phyloP scores from a whole-genome alignment of 1,284 basidiomycete species.

The Microbotryum saponariae region DNA sequence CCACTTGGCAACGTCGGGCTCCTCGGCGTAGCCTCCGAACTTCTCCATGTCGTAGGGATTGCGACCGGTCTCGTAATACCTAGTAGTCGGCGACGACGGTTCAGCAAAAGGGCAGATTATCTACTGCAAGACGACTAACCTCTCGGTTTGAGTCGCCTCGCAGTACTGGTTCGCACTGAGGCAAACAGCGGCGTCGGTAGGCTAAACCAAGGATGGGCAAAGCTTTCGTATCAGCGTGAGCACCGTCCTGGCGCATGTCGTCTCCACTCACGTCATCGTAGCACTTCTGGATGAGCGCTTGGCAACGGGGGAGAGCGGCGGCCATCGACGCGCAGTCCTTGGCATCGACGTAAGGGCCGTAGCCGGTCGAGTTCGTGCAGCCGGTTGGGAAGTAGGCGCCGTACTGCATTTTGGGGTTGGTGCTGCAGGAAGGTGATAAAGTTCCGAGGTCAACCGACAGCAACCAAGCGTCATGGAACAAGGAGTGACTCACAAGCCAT shows the following conservation, averaged over 20 bases:
- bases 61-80: slow-evolving; percentile 22
- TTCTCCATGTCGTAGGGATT: slow-evolving; percentile 34
- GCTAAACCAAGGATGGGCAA: not conserved
- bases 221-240: not conserved
- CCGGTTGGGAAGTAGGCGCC: slow-evolving; percentile 31
- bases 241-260: not conserved
- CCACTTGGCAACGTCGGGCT: slow-evolving; percentile 28
- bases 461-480: not conserved
- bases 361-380: slow-evolving; percentile 31
- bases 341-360: slow-evolving; percentile 29
- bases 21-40: slow-evolving; percentile 33
- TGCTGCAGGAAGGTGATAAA: slow-evolving; percentile 9
- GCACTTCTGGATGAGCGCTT: slow-evolving; percentile 30
- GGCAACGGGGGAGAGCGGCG: slow-evolving; percentile 25
- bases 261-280: slow-evolving; percentile 8
- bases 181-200: slow-evolving; percentile 24
- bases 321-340: slow-evolving; percentile 27
- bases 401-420: slow-evolving; percentile 34
- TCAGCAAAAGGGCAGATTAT: slow-evolving; percentile 1
- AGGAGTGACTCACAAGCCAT: slow-evolving; percentile 28
- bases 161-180: slow-evolving; percentile 30
- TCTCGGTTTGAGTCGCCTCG: slow-evolving; percentile 31
- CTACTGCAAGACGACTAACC: slow-evolving; percentile 2
- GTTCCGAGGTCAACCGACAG: too few species aligned
- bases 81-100: not conserved